Conservation (phyloP, 805 yeast species). For the Yamadazyma sp. region DNA sequence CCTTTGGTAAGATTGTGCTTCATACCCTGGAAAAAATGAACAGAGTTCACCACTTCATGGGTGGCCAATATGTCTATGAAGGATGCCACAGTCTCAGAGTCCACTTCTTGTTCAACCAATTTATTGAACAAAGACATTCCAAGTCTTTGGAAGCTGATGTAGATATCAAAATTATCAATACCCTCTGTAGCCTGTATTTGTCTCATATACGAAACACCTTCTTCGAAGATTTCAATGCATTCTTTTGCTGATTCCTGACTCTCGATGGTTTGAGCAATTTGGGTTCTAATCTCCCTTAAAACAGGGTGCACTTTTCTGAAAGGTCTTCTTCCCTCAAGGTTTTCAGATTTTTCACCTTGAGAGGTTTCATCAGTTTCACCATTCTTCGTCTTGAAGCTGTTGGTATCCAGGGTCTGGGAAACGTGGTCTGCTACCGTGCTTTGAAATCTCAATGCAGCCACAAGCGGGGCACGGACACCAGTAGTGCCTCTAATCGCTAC, state of each 20-base stretch:
- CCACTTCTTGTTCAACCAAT: conserved; percentile 13
- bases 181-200: conserved; percentile 35
- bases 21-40: conserved; percentile 29
- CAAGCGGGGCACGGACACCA: neutral
- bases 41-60: conserved; percentile 33
- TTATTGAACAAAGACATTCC: conserved; percentile 14
- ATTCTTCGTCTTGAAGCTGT: neutral
- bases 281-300: too few relatives aligned
- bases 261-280: conserved; percentile 27
- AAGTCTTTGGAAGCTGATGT: conserved; percentile 28
- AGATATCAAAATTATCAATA: conserved; percentile 27
- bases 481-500: conserved; percentile 1
- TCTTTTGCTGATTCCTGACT: conserved; percentile 25
- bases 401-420: too few relatives aligned
- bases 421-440: neutral
- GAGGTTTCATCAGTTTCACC: conserved; percentile 2
- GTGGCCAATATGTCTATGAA: conserved; percentile 29
- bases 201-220: conserved; percentile 39
- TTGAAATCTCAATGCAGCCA: neutral
- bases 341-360: too few relatives aligned
- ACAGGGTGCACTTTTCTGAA: too few relatives aligned
- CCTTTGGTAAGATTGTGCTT: conserved; percentile 18
- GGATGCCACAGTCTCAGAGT: conserved; percentile 9
- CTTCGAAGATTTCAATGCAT: conserved; percentile 38
- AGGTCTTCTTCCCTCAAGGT: too few relatives aligned